Evolutionary conservation across 805 yeast genomes (phyloP), one percentile per base, ranked within the genome.

Genomic region (Saturnispora halmiae): DNA sequence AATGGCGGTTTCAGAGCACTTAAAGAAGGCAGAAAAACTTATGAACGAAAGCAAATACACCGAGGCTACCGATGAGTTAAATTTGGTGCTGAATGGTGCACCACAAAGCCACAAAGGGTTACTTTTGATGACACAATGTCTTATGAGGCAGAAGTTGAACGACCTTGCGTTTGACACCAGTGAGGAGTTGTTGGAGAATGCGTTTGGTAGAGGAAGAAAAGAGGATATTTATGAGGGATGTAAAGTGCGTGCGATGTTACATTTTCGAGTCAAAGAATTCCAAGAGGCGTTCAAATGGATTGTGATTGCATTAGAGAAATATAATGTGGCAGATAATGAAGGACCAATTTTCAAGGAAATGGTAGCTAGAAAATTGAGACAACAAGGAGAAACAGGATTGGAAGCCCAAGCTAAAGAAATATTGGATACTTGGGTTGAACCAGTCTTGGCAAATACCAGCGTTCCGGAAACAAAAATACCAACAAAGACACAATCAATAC

Each of bases 141-240:
- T 70, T 47, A 70, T 70, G 45, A 70, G 74, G 48, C 50, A 67
- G 34, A 59, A 65, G 42, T 63, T 70, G 41, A 68, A 65, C 57
- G 75, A 71, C 33, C 56, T 55, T 18, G 76, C 83, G 2, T 58
- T 70, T 36, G 58, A 60, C 3, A 72, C 70, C 50, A 65, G 75
- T 25, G 48, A 61, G 4, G 56, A 59, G 25, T 78, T 82, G 1
- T 40, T 53, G 6, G 32, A 22, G 1, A 49, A 70, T 24, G 79
- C 81, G 1, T 60, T 63, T 31, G 58, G 56, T 5, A 54, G 70
- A 28, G 75, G 75, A 1, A 71, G 65, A 42, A 54, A 75, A 37
- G 56, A 56, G 3, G 69, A 69, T 19, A 66, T 74, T 27, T 75
- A 72, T 1, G 51, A 63, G 15, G 68, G 74, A 26, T 64, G 70